Percentiles rank a stretch among this genome's conserved stretches.
Conservation (phyloP, 352 stramenopile species). For the Pythium pectinolyticum region DNA sequence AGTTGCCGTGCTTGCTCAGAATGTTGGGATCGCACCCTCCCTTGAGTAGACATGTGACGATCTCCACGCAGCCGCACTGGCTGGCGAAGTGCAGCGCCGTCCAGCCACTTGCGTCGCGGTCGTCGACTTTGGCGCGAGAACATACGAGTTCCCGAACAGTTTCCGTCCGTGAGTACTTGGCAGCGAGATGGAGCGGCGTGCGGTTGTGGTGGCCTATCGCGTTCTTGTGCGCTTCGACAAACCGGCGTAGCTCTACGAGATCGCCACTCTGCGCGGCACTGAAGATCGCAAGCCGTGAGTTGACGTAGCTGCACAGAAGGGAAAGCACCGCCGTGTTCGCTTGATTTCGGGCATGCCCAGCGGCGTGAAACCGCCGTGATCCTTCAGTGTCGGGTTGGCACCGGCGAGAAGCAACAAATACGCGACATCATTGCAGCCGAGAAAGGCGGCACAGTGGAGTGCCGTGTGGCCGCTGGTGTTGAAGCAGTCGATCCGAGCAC, state of each 20-base stretch:
- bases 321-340: background rate
- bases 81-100: background rate
- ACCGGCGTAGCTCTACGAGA: background rate
- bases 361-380: conserved; percentile 15
- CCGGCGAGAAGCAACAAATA: conserved; percentile 25
- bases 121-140: background rate
- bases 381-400: conserved; percentile 30
- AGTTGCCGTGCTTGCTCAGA: conserved; percentile 33
- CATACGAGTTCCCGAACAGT: conserved; percentile 29
- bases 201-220: conserved; percentile 31
- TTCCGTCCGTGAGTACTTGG: conserved; percentile 33
- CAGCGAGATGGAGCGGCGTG: conserved; percentile 41
- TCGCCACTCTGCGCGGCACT: background rate
- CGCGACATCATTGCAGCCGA: background rate
- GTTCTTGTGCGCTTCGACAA: background rate
- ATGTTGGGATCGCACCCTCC: background rate
- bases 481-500: conserved; percentile 6
- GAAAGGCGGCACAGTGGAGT: background rate
- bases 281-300: background rate
- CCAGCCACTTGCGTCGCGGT: background rate
- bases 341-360: background rate
- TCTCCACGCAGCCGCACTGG: background rate
- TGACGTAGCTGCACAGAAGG: background rate
- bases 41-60: background rate
- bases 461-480: background rate